Base-by-base conservation (phyloP, 2,329 filamentous ascomycete species). In the Celoporthe dispersa region DNA sequence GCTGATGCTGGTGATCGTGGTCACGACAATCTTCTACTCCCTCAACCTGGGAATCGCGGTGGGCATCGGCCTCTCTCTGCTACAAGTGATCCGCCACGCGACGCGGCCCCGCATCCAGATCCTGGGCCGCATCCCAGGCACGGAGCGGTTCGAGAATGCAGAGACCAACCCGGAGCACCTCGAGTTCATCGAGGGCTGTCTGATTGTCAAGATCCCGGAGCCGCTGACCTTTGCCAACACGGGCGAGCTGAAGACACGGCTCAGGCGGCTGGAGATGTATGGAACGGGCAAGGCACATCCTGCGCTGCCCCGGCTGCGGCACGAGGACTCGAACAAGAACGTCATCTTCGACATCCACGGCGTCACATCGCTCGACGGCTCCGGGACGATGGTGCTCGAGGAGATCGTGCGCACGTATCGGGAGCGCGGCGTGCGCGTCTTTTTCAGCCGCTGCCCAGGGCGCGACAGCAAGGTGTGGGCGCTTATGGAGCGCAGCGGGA, bases 181-280 rank as follows among this genome's bases (percentile, higher is more conserved):
- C 3, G 95, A 98, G 78, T 94, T 97, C 76, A 87, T 98, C 67
- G 94, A 98, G 73, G 93, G 95, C 22, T 97, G 93, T 71, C 84
- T 99, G 12, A 97, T 99, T 71, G 94, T 98, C 76, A 98, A 98
- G 84, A 98, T 99, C 68, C 95, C 96, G 0, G 96, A 99, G 78
- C 96, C 96, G 0, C 84, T 99, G 65, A 98, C 95, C 0, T 99
- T 99, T 79, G 95, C 95, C 77, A 99, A 99, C 79, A 98, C 96
- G 0, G 96, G 94, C 62, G 93, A 96, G 75, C 84, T 99, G 60
- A 97, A 97, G 80, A 91, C 91, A 66, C 88, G 96, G 4, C 85
- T 99, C 14, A 87, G 92, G 7, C 85, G 96, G 8, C 85, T 99
- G 1, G 96, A 98, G 80, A 87, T 94, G 31, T 97, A 98, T 77